Conservation (phyloP, 164 flowering plant genomes). For the Dillenia suffruticosa region DNA sequence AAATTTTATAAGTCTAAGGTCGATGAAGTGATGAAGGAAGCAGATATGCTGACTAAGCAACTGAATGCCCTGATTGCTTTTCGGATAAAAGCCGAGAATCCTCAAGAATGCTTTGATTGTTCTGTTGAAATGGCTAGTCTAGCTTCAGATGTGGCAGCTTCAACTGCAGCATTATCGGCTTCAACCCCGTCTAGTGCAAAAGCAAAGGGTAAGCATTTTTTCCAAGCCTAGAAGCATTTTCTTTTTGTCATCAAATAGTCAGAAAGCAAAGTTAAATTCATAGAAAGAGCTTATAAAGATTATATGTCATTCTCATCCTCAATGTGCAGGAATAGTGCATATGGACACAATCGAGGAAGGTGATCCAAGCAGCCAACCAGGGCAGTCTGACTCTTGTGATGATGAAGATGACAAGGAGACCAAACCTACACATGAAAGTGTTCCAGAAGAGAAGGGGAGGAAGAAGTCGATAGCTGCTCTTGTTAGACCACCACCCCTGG, state of each 20-base stretch:
- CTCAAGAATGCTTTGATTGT: constrained; percentile 15
- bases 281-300: no score
- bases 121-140: constrained; percentile 19
- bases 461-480: background rate
- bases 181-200: constrained; percentile 24
- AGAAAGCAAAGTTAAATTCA: no score
- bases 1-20: constrained; percentile 26
- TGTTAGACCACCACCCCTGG: constrained; percentile 33
- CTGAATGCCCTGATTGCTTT: constrained; percentile 41
- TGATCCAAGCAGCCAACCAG: constrained; percentile 4
- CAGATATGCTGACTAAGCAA: constrained; percentile 24
- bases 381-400: constrained; percentile 9
- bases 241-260: no score
- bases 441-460: constrained; percentile 2
- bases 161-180: constrained; percentile 22
- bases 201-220: constrained; percentile 16
- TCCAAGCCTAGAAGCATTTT: no score
- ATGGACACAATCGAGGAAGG: constrained; percentile 33
- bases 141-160: constrained; percentile 25
- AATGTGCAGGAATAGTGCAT: constrained; percentile 15
- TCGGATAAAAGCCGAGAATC: constrained; percentile 31
- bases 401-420: constrained; percentile 6
- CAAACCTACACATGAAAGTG: background rate
- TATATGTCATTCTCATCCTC: no score
- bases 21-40: constrained; percentile 33